phyloP scores from a whole-genome alignment of 2,329 filamentous ascomycete genomes.

The Colletotrichum sublineola region DNA sequence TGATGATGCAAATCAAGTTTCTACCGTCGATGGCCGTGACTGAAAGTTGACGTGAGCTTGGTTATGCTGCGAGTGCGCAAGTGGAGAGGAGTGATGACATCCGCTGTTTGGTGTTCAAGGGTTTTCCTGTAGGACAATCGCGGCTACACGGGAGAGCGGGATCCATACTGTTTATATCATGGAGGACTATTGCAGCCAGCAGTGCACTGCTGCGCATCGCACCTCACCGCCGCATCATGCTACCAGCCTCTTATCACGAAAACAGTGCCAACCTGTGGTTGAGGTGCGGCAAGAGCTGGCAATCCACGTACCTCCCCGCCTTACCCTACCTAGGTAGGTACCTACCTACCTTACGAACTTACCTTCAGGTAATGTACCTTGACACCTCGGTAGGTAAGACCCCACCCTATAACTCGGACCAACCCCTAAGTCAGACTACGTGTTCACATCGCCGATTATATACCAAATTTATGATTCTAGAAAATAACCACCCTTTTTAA shows the following conservation, averaged over 20 bases:
- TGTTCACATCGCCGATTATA: no score
- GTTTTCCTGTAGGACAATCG: neutral
- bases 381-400: no score
- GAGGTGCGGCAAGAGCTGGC: neutral
- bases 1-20: neutral
- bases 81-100: constrained; percentile 32
- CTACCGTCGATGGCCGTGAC: constrained; percentile 2
- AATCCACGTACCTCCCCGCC: neutral
- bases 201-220: neutral
- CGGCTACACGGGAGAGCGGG: constrained; percentile 13
- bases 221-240: neutral
- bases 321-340: neutral
- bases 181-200: neutral
- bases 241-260: neutral
- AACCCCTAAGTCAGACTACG: no score
- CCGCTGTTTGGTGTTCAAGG: neutral
- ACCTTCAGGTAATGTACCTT: no score
- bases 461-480: no score
- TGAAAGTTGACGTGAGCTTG: constrained; percentile 28
- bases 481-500: no score
- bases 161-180: constrained; percentile 38
- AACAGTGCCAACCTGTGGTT: neutral
- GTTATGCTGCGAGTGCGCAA: constrained; percentile 20
- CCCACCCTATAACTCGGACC: no score
- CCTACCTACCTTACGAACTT: no score